Evolutionary conservation across 164 flowering plant species (phyloP), one percentile per base, ranked within the genome.

Genomic region (Paratinospora sagittata): DNA sequence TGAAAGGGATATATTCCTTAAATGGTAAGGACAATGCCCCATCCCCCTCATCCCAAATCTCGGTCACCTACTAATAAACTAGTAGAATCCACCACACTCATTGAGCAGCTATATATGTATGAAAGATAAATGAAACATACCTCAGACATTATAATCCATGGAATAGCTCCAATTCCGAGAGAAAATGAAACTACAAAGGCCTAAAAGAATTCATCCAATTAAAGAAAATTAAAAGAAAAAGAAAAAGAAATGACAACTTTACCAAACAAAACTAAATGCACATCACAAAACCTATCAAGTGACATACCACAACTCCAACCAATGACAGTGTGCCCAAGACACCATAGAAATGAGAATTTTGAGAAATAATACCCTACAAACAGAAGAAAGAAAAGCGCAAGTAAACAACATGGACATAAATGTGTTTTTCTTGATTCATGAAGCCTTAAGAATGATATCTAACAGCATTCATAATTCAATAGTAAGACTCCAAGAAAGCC

Each of bases 91-190:
- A 52, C 34, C 23, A 49, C 17, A 17, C 55, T 49, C 55, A 13
- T 49, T 49, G 13, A 49, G 55, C n/a, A 52, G 58, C 58, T 27
- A 67, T 2, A 24, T 19, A 67, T 1, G 43, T 19, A 68, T 26
- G 21, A n/a, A n/a, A 19, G 17, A 19, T 17, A 52, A 55, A 55
- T 55, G 61, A 55, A n/a, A 55, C 47, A 72, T 89, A 94, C 97
- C 97, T 94, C 98, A 55, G 98, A 94, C 98, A 94, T 92, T 78
- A 94, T 92, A 71, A 94, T 21, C 98, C 98, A 94, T 26, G 98
- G 98, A 78, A 94, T 88, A 55, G 97, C 85, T 66, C 98, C 97
- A 70, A 94, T 67, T 67, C 98, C 98, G 67, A 94, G 81, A 34
- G 97, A 94, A 84, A 94, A 92, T 8, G 85, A 9, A 75, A 89